Base-by-base conservation (phyloP, 1,284 basidiomycete species). In the Cerrena zonata region DNA sequence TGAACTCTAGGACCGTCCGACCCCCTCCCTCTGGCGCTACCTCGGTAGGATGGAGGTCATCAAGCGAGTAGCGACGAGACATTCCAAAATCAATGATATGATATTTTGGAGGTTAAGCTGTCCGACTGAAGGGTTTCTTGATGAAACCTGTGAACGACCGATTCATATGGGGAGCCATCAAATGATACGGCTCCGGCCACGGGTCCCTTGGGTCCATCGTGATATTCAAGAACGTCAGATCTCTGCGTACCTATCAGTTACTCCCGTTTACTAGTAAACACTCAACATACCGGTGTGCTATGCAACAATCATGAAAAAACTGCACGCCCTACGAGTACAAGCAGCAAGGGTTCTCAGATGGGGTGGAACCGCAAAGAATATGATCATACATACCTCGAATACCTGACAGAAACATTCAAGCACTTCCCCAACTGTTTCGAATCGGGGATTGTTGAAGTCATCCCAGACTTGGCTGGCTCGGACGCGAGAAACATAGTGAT, bases 321-420 rank as follows among this genome's bases (percentile, higher is more conserved):
- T 62, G 58, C 3, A 72, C 42, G 5, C 69, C 69, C 69, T 72
- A n/a, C n/a, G n/a, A n/a, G n/a, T n/a, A n/a, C n/a, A n/a, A n/a
- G n/a, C n/a, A n/a, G 37, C 22, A 4, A 15, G 3, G 18, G 19
- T 12, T 13, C n/a, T n/a, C n/a, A n/a, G n/a, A 30, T 1, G n/a
- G 24, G n/a, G n/a, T n/a, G n/a, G n/a, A n/a, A n/a, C n/a, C n/a
- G 10, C 1, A 41, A 56, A 0, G 30, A 63, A 63, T 56, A 64
- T 58, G 21, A 72, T 66, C 1, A 66, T n/a, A n/a, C n/a, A n/a
- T n/a, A n/a, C 21, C 47, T 22, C 39, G 57, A 50, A 21, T 34
- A 50, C 18, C 45, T 42, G 25, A 50, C 22, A 15, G 26, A 40
- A n/a, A n/a, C n/a, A n/a, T n/a, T n/a, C n/a, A n/a, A n/a, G n/a